These are phyloP conservation scores for Apocynum venetum DNA, from an alignment of 257 asterid species.

Conservation along the genomic window DNA sequence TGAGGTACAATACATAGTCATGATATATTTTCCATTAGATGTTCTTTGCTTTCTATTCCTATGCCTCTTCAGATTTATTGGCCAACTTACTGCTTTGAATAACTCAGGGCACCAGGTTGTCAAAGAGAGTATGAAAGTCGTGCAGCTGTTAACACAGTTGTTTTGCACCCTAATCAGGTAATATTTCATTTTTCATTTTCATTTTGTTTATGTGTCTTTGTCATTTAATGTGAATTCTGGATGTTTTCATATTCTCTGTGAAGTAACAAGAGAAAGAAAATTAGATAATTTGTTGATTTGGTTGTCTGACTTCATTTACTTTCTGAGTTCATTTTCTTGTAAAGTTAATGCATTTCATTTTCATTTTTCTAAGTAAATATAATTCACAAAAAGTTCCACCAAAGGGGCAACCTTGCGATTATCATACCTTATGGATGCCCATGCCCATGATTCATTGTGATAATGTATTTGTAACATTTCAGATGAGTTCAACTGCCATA, in stretches of 20 bases:
- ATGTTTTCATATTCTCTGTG: background rate
- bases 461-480: background rate
- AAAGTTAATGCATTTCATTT: background rate
- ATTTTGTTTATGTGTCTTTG: background rate
- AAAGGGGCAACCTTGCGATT: background rate
- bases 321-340: background rate
- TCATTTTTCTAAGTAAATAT: background rate
- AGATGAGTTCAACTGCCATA: background rate
- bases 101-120: constrained; percentile 89
- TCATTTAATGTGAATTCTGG: background rate
- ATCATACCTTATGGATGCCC: background rate
- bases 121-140: constrained; percentile 99
- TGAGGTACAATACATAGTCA: constrained; percentile 45
- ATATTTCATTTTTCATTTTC: background rate
- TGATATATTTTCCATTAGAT: background rate
- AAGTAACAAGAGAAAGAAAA: background rate
- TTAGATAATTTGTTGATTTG: background rate
- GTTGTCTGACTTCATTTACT: background rate
- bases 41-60: background rate
- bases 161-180: constrained; percentile 97
- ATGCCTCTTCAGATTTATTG: constrained; percentile 6
- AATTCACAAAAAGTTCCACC: background rate
- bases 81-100: constrained; percentile 20
- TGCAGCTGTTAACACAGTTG: constrained; percentile 96
- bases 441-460: background rate